Percentiles rank a stretch among this genome's conserved stretches.
Evolutionary conservation across 2,329 filamentous ascomycete species (phyloP).

Genomic region (Magnaporthiopsis incrustans): DNA sequence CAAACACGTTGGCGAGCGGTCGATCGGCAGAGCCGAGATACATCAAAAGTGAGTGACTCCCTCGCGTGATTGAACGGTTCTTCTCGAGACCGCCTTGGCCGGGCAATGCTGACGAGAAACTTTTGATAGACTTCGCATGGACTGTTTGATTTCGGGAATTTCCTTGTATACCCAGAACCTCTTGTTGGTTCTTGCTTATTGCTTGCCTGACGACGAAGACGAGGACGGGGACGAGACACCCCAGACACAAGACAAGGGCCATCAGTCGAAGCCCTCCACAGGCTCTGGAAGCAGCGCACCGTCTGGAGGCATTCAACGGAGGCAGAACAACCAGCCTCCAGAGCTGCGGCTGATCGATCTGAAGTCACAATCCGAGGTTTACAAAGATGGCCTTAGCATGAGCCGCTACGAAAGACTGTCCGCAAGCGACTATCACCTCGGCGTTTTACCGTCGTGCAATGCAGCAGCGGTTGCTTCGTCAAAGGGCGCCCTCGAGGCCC

Average conservation of each 20-base stretch:
- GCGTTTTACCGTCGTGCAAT: constrained; percentile 66
- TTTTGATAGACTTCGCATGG: constrained; percentile 67
- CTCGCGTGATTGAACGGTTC: constrained; percentile 18
- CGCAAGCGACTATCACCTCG: constrained; percentile 86
- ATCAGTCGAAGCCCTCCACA: constrained; percentile 34
- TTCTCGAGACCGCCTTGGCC: neutral
- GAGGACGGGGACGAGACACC: constrained; percentile 23
- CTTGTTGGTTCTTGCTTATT: constrained; percentile 85
- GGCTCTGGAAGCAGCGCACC: constrained; percentile 48
- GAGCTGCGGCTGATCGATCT: constrained; percentile 90
- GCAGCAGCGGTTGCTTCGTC: constrained; percentile 59
- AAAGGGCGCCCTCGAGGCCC: constrained; percentile 66
- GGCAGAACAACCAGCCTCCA: constrained; percentile 73
- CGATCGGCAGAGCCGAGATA: constrained; percentile 77
- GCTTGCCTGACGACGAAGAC: constrained; percentile 60
- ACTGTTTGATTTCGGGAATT: constrained; percentile 96
- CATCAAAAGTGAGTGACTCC: constrained; percentile 67
- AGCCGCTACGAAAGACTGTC: constrained; percentile 81
- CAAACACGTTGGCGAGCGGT: constrained; percentile 60
- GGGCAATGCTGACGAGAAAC: neutral
- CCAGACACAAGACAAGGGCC: constrained; percentile 21
- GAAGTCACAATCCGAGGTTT: constrained; percentile 74
- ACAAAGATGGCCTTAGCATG: constrained; percentile 78
- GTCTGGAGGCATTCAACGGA: constrained; percentile 57
- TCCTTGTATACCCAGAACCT: constrained; percentile 91